Conservation (phyloP, 2,329 filamentous ascomycete genomes). For the Fonsecaea erecta region DNA sequence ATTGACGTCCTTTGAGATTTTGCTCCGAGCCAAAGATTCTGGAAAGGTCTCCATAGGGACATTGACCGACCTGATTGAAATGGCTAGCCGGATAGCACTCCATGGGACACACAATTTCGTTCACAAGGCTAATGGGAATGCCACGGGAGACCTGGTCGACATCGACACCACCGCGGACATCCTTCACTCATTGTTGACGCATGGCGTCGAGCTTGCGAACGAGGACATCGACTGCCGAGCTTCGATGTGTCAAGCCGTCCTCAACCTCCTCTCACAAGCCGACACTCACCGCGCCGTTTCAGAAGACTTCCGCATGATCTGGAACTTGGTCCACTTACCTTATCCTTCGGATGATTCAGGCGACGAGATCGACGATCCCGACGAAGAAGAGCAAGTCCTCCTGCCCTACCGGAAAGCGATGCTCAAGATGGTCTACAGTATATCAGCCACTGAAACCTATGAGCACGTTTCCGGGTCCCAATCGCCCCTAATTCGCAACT, state of each 20-base stretch:
- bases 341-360: constrained; percentile 7
- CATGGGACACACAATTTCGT: constrained; percentile 25
- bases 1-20: constrained; percentile 25
- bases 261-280: constrained; percentile 30
- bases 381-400: constrained; percentile 23
- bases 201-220: constrained; percentile 20
- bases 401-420: constrained; percentile 29
- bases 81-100: constrained; percentile 31
- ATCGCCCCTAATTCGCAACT: constrained; percentile 19
- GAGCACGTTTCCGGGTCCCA: constrained; percentile 4
- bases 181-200: constrained; percentile 18
- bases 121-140: constrained; percentile 2
- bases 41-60: constrained; percentile 15
- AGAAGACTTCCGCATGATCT: constrained; percentile 17
- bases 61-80: constrained; percentile 35
- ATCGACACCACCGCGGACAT: constrained; percentile 17
- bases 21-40: constrained; percentile 17
- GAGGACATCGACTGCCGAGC: constrained; percentile 20
- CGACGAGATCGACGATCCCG: constrained; percentile 20
- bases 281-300: constrained; percentile 17
- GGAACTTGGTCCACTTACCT: constrained; percentile 26
- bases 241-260: constrained; percentile 28
- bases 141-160: constrained; percentile 14
- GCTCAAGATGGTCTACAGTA: constrained; percentile 31
- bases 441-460: constrained; percentile 29